Percentiles rank a stretch among this genome's conserved stretches.
phyloP scores from a whole-genome alignment of 208 protist species.

The Crithidia fasciculata region DNA sequence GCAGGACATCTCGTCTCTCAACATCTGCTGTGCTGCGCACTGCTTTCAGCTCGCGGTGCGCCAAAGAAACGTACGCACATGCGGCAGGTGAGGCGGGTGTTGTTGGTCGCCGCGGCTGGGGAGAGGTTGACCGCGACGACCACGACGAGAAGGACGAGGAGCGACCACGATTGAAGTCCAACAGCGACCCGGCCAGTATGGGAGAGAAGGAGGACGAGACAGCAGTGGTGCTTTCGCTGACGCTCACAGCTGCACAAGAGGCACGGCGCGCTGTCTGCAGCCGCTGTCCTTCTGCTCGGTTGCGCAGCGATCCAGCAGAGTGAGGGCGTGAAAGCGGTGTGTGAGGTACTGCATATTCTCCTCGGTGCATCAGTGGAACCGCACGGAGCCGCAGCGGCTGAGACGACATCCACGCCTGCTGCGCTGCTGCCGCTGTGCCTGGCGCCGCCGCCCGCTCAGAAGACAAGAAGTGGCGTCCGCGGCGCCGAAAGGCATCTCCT shows the following conservation, averaged over 20 bases:
- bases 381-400: neutral
- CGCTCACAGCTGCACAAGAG: too few relatives aligned
- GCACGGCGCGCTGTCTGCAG: too few relatives aligned
- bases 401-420: neutral
- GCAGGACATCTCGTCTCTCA: neutral
- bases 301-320: neutral
- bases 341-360: neutral
- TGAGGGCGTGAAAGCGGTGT: neutral
- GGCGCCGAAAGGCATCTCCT: constrained; percentile 10
- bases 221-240: neutral
- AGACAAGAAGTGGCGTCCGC: constrained; percentile 16
- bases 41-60: neutral
- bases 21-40: neutral
- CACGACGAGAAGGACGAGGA: constrained; percentile 24
- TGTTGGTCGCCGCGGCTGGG: constrained; percentile 19
- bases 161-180: neutral
- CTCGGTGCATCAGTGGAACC: neutral
- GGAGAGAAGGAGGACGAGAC: constrained; percentile 11
- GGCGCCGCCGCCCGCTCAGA: neutral
- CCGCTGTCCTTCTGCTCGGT: neutral
- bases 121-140: constrained; percentile 34
- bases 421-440: neutral
- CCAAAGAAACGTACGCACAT: neutral
- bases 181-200: constrained; percentile 3
- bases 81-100: neutral